Evolutionary conservation across 768 basidiomycete genomes (phyloP), one percentile per base, ranked within the genome.

Genomic region (Naematelia aurantialba): DNA sequence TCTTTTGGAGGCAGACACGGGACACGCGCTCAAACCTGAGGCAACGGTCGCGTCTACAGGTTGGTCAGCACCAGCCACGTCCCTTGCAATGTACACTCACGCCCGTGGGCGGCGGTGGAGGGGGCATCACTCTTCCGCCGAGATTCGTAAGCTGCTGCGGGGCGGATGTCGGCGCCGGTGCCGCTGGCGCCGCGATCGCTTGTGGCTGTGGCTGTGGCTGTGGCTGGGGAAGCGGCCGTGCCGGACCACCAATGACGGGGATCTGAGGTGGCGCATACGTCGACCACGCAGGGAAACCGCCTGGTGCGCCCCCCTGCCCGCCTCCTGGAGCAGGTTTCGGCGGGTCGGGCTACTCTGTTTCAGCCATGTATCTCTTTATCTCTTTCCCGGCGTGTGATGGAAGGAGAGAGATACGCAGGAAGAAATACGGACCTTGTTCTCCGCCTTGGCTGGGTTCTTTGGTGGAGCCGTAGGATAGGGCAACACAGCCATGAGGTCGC

Each of bases 401-500:
- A 12, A 47, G 42, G 31, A 12, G 13, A 24, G 51, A 29, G n/a
- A 14, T 42, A n/a, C 14, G 13, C 5, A 44, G n/a, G n/a, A 10
- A 34, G 8, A 5, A 10, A 29, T 12, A 55, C 63, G 53, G 50
- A 64, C 66, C 56, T 69, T 69, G 49, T 67, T 59, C 19, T 45
- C 51, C 2, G 53, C 48, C 45, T 73, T 69, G 26, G 49, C 55
- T 30, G 66, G 58, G 21, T 66, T 61, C 57, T 70, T 69, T 5
- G 69, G 64, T 19, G 63, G 56, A 17, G 56, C 61, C 26, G 65
- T 51, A 3, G 72, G 72, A 52, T 74, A 74, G 13, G 72, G 72
- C 48, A 74, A 46, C 19, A 74, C 64, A 42, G 67, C 72, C 67
- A 74, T 69, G 22, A 74, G 61, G 44, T 74, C 72, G 51, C 72